Conservation (phyloP, 257 asterid species). For the Catharanthus roseus region DNA sequence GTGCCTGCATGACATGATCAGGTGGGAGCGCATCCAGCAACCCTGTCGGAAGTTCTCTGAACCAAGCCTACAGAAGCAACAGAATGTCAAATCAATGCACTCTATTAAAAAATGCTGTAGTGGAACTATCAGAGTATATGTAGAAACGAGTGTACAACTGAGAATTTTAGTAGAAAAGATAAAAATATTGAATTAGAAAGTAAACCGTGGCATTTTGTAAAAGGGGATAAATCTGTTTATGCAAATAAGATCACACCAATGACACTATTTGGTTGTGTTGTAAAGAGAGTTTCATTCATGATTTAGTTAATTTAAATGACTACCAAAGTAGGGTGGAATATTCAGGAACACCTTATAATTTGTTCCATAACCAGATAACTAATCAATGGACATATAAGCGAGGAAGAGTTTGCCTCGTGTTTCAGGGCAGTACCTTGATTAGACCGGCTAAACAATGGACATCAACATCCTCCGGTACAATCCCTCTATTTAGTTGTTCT, state of each 20-base stretch:
- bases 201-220: not conserved
- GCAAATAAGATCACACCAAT: not conserved
- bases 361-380: not conserved
- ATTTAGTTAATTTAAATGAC: not conserved
- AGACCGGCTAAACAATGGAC: constrained; percentile 43
- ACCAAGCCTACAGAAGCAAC: constrained; percentile 53
- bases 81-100: not conserved
- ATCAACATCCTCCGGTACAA: constrained; percentile 34
- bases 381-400: too few species aligned
- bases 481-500: constrained; percentile 33
- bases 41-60: constrained; percentile 82
- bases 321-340: too few species aligned
- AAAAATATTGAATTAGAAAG: not conserved
- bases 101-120: not conserved
- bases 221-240: not conserved
- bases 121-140: not conserved
- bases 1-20: constrained; percentile 68
- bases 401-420: not conserved
- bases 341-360: too few species aligned
- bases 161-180: not conserved
- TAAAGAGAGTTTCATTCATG: too few species aligned
- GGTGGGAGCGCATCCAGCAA: constrained; percentile 70
- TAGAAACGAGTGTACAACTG: not conserved
- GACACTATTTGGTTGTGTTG: too few species aligned
- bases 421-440: constrained; percentile 26